Evolutionary conservation across 169 alveolate genomes (phyloP), one percentile per base, ranked within the genome.

Genomic region (Eimeria maxima): DNA sequence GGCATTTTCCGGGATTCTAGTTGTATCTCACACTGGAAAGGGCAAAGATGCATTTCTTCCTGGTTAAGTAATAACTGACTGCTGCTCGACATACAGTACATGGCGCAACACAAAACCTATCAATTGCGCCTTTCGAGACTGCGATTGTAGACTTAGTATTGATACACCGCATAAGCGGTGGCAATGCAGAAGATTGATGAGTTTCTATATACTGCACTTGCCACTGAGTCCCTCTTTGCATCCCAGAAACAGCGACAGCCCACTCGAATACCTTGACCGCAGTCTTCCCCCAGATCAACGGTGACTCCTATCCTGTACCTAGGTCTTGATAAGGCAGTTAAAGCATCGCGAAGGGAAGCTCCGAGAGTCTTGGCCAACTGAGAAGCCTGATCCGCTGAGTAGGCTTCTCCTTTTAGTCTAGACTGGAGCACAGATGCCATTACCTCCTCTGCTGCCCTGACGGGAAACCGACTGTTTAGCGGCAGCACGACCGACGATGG

Each of bases 181-280:
- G 93, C 93, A n/a, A 86, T 81, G 33, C 93, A 86, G 18, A 86
- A 86, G 16, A 86, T 16, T 8, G 93, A 60, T 24, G 93, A 38
- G 73, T 63, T 60, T 44, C 83, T 57, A 22, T 86, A 86, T 18
- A 86, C 65, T 8, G 93, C 78, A n/a, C 65, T 60, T 3, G 93
- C 81, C 81, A 60, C 24, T 57, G 93, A 86, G 42, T 86, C 93
- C 29, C 83, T 86, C 29, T 86, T 42, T 22, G n/a, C 60, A 38
- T 86, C 81, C 93, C 93, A 86, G 47, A 86, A 86, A 29, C 93
- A 86, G 47, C 93, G 93, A 22, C 67, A 63, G 11, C 93, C 93
- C 60, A 86, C 93, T 57, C 93, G 93, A 63, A 63, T 47, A 20
- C 93, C 93, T 63, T 86, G 93, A 14, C 93, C 93, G 83, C 93